These are phyloP conservation scores for Zygnema cylindricum DNA, from an alignment of 139 green algal species.

Conservation along the genomic window DNA sequence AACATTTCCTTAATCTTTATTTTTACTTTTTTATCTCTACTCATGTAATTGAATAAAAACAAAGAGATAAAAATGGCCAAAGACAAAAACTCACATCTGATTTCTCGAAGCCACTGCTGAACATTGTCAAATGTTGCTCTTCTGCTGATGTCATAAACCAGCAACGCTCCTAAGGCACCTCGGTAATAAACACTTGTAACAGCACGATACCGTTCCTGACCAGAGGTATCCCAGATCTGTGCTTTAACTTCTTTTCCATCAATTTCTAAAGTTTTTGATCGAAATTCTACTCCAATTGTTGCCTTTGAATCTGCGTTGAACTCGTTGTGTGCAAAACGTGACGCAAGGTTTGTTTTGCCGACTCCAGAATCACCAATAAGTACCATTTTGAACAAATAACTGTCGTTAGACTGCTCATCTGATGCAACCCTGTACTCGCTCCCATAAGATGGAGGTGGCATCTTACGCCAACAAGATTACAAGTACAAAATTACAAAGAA, in stretches of 20 bases:
- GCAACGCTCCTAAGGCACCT: conserved; percentile 91
- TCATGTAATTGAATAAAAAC: too few species aligned
- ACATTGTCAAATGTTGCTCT: conserved; percentile 94
- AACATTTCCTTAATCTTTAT: too few species aligned
- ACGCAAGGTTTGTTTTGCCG: conserved; percentile 92
- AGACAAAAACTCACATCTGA: conserved; percentile 69
- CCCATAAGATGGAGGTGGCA: conserved; percentile 20
- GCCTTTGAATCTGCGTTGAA: conserved; percentile 96
- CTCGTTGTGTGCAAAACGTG: conserved; percentile 91
- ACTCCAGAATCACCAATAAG: conserved; percentile 72
- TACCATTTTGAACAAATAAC: conserved; percentile 64
- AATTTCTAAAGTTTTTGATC: conserved; percentile 93
- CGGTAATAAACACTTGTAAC: conserved; percentile 96
- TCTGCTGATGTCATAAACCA: conserved; percentile 96
- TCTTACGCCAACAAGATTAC: too few species aligned
- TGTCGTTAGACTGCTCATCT: conserved; percentile 63
- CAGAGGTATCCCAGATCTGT: conserved; percentile 99
- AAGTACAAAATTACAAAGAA: too few species aligned
- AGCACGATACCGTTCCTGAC: conserved; percentile 92
- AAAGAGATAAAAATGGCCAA: too few species aligned
- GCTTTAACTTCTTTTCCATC: conserved; percentile 93
- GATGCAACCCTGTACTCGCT: conserved; percentile 8
- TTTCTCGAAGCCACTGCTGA: conserved; percentile 96
- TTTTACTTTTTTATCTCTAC: too few species aligned
- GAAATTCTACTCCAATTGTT: conserved; percentile 97